Conservation (phyloP, 192 early-diverging fungal species). For the Chytriomyces hyalinus region DNA sequence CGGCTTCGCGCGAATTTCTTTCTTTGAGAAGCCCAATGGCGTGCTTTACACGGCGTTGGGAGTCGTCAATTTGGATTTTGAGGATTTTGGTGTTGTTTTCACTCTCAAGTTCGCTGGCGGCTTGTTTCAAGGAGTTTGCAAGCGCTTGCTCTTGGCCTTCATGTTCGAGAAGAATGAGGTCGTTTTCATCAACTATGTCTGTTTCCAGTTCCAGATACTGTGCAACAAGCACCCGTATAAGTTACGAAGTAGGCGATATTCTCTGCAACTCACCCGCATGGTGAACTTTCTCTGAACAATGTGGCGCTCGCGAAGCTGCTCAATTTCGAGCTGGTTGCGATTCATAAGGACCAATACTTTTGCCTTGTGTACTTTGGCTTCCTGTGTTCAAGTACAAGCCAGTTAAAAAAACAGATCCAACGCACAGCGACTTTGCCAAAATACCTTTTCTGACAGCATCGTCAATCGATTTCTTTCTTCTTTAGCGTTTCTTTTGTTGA, state of each 20-base stretch:
- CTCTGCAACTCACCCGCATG: background rate
- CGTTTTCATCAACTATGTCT: conserved; percentile 26
- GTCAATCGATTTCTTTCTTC: background rate
- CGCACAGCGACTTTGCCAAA: background rate
- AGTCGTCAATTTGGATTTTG: no score
- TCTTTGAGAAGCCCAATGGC: no score
- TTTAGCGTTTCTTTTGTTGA: background rate
- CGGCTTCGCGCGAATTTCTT: no score
- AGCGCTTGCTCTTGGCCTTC: background rate
- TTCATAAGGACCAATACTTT: conserved; percentile 4
- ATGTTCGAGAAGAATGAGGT: conserved; percentile 17
- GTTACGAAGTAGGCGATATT: background rate
- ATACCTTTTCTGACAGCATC: background rate
- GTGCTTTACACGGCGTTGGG: no score
- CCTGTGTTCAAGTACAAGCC: background rate
- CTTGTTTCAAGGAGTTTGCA: background rate
- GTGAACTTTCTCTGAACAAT: background rate
- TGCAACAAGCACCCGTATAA: background rate
- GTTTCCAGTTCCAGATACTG: conserved; percentile 21
- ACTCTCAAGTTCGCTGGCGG: no score
- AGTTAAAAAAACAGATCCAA: no score
- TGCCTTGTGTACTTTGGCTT: background rate
- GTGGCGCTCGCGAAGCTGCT: conserved; percentile 21
- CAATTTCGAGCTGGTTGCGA: conserved; percentile 17
- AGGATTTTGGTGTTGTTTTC: no score